Evolutionary conservation across 306 rosid genomes (phyloP).

Genomic region (Betula pendula): DNA sequence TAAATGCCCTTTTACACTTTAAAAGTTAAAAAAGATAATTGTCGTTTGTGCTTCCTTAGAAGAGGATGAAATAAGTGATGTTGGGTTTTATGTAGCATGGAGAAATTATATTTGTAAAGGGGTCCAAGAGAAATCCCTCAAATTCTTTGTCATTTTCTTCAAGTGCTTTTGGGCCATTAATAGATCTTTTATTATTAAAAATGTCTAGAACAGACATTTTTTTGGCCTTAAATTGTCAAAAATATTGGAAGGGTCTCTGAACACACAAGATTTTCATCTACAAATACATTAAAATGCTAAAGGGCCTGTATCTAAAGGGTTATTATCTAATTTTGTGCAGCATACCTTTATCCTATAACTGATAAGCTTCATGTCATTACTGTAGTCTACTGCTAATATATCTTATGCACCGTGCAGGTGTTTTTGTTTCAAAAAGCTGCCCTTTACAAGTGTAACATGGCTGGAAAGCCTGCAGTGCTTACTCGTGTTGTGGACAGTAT

Average conservation of each 20-base stretch:
- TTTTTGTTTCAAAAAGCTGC: slow-evolving; percentile 97
- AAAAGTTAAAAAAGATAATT: too few relatives aligned
- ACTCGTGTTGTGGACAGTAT: slow-evolving; percentile 99
- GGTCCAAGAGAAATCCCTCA: neutral
- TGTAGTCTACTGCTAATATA: slow-evolving; percentile 17
- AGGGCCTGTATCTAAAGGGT: too few relatives aligned
- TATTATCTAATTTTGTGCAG: neutral
- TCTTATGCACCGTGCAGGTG: slow-evolving; percentile 54
- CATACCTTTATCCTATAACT: neutral
- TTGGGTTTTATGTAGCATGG: too few relatives aligned
- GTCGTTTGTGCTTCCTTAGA: too few relatives aligned
- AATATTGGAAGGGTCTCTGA: neutral
- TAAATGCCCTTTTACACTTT: neutral
- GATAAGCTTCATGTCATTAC: slow-evolving; percentile 10
- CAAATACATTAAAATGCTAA: neutral
- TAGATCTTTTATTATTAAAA: neutral
- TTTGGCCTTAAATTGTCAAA: neutral
- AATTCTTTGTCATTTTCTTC: neutral
- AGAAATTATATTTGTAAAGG: too few relatives aligned
- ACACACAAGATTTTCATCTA: neutral
- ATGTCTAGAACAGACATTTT: neutral
- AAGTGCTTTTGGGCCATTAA: neutral
- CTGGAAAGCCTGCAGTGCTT: slow-evolving; percentile 99
- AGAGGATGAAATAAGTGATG: neutral
- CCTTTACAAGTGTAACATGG: slow-evolving; percentile 95